Evolutionary conservation across 441 rosid species (phyloP), one percentile per base, ranked within the genome.

Genomic region (Sinapis alba): DNA sequence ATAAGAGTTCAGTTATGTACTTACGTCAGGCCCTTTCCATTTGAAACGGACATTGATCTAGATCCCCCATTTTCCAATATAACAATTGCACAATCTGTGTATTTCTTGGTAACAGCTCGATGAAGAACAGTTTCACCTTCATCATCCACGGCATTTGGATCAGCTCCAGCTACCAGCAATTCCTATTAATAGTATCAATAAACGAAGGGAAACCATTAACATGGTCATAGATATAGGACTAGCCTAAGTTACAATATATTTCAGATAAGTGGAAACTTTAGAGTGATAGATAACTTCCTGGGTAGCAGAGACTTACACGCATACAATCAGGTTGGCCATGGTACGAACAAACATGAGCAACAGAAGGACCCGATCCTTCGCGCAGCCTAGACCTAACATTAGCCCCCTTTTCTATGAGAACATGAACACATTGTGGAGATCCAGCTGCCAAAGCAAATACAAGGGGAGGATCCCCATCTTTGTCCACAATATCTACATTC

Each of bases 241-340:
- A 28, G 54, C 66, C 77, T 76, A 67, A 74, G 15, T 58, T 68
- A 50, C 18, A n/a, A 32, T 68, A 41, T 62, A 78, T 9, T 72
- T 61, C 72, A 20, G 24, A 73, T 30, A 38, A 20, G 61, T 54
- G 34, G 8, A 66, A 72, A 34, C 61, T 70, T 63, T 57, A 60
- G 32, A 59, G 59, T 36, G 68, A 65, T 56, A 11, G 27, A 60
- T 77, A 60, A 66, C 23, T 34, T 53, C 73, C 13, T 53, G 7
- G 15, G 64, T 62, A 58, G 28, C 16, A 72, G 73, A 75, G 78
- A 85, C 98, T 74, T 87, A 96, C 99, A 45, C 84, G 97, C 98
- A 96, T 92, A 86, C 99, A 93, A 80, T 94, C 99, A 71, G 99
- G 98, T 72, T 96, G 99, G 71, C 99, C 99, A 84, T 96, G 97